Evolutionary conservation across 2,329 filamentous ascomycete genomes (phyloP), one percentile per base, ranked within the genome.

Genomic region (Penicillium sp.): DNA sequence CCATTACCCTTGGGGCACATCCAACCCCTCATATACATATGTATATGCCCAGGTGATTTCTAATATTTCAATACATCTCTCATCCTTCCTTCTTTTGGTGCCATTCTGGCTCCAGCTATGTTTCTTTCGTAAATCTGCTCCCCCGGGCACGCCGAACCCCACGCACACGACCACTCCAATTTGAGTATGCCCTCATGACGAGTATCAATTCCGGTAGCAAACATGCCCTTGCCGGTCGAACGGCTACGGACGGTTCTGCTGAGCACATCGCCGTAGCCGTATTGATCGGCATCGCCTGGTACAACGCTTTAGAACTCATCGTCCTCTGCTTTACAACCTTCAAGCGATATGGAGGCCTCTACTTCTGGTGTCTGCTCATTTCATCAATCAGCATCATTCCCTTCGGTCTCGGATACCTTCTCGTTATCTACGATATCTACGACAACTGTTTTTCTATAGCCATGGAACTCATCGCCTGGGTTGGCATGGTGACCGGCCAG

Each of bases 331-430:
- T 79, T 56, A 67, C 74, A 47, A 80, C 77, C 5, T 82, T 82
- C 68, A 75, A 73, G 50, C 68, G 68, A 48, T 78, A 77, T 60
- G 65, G 63, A 43, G 77, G 79, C 0, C 69, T 80, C 13, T 82
- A 82, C 65, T 82, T 82, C 63, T 82, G 77, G 75, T 76, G 73
- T 58, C 69, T 80, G 35, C 65, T 81, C 26, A 59, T 77, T 6
- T 68, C 79, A 10, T 75, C 77, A 27, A 52, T 73, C 47, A 78
- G 76, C 45, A 74, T 80, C 52, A 70, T 78, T 13, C 73, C 77
- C 1, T 77, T 80, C 59, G 68, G 73, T 6, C 63, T 80, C n/a
- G 78, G 77, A 9, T 79, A 80, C 61, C 56, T 81, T 24, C 68
- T 81, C 53, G 76, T 77, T 54, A 76, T 78, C 61, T 79, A 68